Evolutionary conservation across 306 rosid species (phyloP).

Genomic region (Inga leiocalycina): DNA sequence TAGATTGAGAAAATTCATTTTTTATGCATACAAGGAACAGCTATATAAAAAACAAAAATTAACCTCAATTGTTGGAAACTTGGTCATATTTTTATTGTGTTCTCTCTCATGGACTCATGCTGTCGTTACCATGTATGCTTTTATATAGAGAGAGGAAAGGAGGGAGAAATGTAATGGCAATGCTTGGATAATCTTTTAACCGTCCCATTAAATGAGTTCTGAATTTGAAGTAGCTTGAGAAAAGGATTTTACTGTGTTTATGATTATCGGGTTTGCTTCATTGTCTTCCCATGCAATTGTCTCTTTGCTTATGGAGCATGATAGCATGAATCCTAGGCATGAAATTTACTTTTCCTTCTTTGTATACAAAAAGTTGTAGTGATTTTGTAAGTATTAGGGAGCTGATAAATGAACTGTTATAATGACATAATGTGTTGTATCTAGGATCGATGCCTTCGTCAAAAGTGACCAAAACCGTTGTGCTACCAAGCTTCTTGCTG

Average conservation of each 20-base stretch:
- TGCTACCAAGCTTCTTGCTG: conserved; percentile 81
- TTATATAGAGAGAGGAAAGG: neutral
- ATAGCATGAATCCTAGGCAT: neutral
- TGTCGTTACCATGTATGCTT: neutral
- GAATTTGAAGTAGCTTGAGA: neutral
- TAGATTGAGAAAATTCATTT: neutral
- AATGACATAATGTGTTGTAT: conserved; percentile 22
- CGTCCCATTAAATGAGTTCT: too few species aligned
- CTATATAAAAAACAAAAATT: neutral
- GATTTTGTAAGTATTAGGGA: conserved; percentile 3
- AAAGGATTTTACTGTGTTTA: too few species aligned
- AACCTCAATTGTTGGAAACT: neutral
- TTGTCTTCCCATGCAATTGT: too few species aligned
- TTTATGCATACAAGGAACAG: neutral
- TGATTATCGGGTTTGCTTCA: too few species aligned
- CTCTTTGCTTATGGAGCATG: neutral
- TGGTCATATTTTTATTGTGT: neutral
- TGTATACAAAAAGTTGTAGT: neutral
- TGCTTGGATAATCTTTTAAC: too few species aligned
- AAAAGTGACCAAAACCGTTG: conserved; percentile 77
- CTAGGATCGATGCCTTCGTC: conserved; percentile 81
- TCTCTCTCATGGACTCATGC: neutral
- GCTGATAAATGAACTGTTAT: conserved; percentile 23
- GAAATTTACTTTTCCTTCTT: neutral
- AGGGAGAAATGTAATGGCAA: neutral